Percentiles rank a stretch among this genome's conserved stretches.
Conservation (phyloP, 176 grass and related monocot species). For the Musa troglodytarum region DNA sequence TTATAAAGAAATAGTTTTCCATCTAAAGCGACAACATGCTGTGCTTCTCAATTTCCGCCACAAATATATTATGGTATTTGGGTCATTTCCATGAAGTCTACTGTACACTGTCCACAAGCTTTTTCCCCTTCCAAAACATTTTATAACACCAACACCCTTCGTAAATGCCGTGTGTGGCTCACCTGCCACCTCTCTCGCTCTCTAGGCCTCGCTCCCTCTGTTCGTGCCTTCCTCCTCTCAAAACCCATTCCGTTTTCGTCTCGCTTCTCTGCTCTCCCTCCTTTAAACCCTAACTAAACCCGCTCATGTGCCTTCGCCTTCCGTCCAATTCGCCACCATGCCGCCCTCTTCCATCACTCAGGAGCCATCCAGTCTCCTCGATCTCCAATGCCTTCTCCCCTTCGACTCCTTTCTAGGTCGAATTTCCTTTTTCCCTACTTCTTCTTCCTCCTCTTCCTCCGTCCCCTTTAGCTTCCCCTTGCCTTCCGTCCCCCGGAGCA, state of each 20-base stretch:
- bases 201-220: background rate
- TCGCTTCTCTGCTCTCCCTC: background rate
- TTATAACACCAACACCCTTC: background rate
- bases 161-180: background rate
- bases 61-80: too few relatives aligned
- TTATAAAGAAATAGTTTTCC: too few relatives aligned
- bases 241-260: background rate
- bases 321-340: slow-evolving; percentile 4
- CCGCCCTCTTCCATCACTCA: slow-evolving; percentile 2
- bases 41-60: too few relatives aligned
- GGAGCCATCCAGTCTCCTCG: background rate
- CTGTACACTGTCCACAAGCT: background rate
- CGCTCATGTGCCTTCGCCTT: background rate
- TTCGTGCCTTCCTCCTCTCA: background rate
- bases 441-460: background rate
- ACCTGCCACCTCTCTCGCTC: background rate
- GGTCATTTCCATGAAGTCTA: too few relatives aligned
- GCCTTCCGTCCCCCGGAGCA: background rate
- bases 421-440: slow-evolving; percentile 1
- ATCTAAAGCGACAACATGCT: too few relatives aligned
- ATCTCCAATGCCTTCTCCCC: background rate
- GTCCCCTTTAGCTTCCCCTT: background rate
- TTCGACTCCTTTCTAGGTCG: background rate
- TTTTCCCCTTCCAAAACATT: background rate
- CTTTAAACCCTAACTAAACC: background rate